phyloP scores from a whole-genome alignment of 176 grass and related monocot species.

The Paspalum notatum region DNA sequence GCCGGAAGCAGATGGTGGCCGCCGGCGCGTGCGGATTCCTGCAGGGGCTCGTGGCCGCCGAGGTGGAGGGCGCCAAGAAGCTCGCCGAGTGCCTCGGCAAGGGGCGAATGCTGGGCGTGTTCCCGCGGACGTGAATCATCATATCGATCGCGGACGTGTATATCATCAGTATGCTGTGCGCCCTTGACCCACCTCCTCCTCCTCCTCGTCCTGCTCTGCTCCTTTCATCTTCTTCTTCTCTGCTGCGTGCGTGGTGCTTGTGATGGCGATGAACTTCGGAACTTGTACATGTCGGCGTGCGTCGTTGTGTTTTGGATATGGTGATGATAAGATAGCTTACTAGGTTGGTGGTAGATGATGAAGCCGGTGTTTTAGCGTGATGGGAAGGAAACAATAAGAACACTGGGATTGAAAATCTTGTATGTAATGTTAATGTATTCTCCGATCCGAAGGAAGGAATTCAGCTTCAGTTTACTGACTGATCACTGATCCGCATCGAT shows the following conservation, averaged over 20 bases:
- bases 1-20: constrained; percentile 84
- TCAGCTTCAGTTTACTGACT: neutral
- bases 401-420: constrained; percentile 14
- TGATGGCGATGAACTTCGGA: neutral
- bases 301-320: neutral
- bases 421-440: constrained; percentile 12
- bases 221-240: neutral
- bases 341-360: constrained; percentile 21
- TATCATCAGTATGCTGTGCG: too few species aligned
- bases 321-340: constrained; percentile 15
- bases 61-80: constrained; percentile 82
- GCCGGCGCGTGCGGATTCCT: constrained; percentile 80
- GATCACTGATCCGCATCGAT: too few species aligned
- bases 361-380: constrained; percentile 18
- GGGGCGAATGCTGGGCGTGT: constrained; percentile 85
- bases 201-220: neutral
- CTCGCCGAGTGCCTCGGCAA: constrained; percentile 71
- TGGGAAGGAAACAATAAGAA: constrained; percentile 32
- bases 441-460: constrained; percentile 28
- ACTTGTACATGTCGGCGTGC: constrained; percentile 36
- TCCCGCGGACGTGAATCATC: constrained; percentile 76
- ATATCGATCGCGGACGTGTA: too few species aligned
- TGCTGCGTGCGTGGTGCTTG: neutral
- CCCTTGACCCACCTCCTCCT: neutral
- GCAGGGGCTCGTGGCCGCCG: constrained; percentile 48